Evolutionary conservation across 176 grass and related monocot species (phyloP).

Genomic region (Bothriochloa decipiens): DNA sequence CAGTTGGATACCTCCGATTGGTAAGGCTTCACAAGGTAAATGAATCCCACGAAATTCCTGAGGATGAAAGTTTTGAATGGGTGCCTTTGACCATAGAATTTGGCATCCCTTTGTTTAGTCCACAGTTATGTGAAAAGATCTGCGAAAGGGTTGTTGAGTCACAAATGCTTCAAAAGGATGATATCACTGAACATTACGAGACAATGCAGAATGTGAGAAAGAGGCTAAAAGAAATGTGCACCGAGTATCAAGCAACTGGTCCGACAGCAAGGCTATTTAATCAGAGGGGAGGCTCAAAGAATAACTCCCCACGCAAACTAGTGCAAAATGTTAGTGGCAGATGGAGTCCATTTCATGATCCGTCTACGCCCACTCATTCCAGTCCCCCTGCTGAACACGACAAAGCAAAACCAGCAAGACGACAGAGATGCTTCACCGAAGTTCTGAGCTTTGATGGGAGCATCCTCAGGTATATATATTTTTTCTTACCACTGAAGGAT

Average conservation of each 20-base stretch:
- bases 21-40: conserved; percentile 68
- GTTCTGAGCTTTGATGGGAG: conserved; percentile 91
- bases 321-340: conserved; percentile 73
- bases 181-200: conserved; percentile 66
- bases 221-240: conserved; percentile 71
- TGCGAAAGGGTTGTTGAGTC: conserved; percentile 73
- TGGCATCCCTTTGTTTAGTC: conserved; percentile 88
- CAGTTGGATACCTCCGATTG: conserved; percentile 82
- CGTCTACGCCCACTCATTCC: conserved; percentile 43
- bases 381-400: conserved; percentile 47
- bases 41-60: conserved; percentile 28
- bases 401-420: conserved; percentile 59
- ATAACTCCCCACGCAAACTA: conserved; percentile 64
- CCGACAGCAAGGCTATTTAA: conserved; percentile 77
- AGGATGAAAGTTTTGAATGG: conserved; percentile 67
- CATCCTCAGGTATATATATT: conserved; percentile 75
- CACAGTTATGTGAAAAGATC: conserved; percentile 81
- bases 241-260: conserved; percentile 86
- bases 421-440: conserved; percentile 71
- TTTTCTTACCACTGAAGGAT: background rate
- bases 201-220: conserved; percentile 85
- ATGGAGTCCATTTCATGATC: conserved; percentile 75
- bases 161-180: conserved; percentile 67
- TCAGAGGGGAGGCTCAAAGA: conserved; percentile 55
- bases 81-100: conserved; percentile 90